Evolutionary conservation across 2,329 filamentous ascomycete species (phyloP).

Genomic region (Talaromyces islandicus): DNA sequence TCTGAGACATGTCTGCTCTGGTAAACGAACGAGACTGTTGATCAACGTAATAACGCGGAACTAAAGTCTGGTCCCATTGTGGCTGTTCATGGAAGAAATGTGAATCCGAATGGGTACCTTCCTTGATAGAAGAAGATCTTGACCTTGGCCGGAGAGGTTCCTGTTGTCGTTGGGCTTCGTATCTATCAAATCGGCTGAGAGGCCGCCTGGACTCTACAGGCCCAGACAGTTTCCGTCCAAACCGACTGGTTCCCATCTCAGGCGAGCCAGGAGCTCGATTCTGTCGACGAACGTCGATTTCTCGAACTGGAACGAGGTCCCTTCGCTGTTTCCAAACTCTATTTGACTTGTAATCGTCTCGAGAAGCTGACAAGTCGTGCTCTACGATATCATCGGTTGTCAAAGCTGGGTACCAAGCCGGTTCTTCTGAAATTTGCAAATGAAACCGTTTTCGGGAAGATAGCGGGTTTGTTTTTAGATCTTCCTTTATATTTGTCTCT

Average conservation of each 20-base stretch:
- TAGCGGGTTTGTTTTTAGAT: not conserved
- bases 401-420: not conserved
- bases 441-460: not conserved
- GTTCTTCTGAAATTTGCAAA: not conserved
- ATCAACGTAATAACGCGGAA: not conserved
- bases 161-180: slow-evolving; percentile 22
- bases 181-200: slow-evolving; percentile 22
- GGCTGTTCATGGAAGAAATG: not conserved
- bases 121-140: slow-evolving; percentile 18
- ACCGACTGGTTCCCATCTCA: slow-evolving; percentile 14
- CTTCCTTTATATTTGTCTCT: slow-evolving; percentile 6
- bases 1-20: not conserved
- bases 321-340: slow-evolving; percentile 7
- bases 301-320: not conserved
- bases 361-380: not conserved
- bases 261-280: slow-evolving; percentile 10
- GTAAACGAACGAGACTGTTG: not conserved
- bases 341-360: slow-evolving; percentile 1
- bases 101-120: not conserved
- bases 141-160: slow-evolving; percentile 19
- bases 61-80: not conserved
- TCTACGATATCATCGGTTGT: not conserved
- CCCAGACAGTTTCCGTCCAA: slow-evolving; percentile 13
- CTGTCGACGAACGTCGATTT: slow-evolving; percentile 4
- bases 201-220: slow-evolving; percentile 17